Percentiles rank a stretch among this genome's conserved stretches.
These are phyloP conservation scores for Leccinum obscurum DNA, from an alignment of 768 basidiomycete genomes.

Conservation along the genomic window DNA sequence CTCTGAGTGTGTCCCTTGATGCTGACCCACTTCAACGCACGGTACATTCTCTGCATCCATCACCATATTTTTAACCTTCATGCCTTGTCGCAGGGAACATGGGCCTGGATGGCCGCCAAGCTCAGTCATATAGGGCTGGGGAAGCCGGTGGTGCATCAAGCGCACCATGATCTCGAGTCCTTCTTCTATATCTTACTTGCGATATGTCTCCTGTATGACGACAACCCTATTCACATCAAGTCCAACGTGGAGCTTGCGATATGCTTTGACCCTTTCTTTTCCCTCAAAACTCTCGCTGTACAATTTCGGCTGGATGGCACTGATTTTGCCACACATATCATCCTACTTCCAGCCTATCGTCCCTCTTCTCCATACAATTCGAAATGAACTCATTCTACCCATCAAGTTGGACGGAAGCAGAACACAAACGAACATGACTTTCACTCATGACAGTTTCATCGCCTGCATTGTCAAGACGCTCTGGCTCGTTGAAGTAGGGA, in stretches of 20 bases:
- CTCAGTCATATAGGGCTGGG: neutral
- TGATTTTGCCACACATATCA: neutral
- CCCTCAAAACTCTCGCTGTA: neutral
- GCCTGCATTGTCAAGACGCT: neutral
- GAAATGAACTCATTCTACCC: neutral
- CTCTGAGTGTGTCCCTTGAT: neutral
- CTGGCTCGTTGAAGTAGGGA: neutral
- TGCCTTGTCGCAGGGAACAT: neutral
- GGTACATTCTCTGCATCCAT: too few relatives aligned
- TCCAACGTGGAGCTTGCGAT: too few relatives aligned
- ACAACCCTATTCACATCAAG: neutral
- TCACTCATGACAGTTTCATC: neutral
- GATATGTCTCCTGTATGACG: constrained; percentile 6
- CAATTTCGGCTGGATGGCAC: constrained; percentile 5
- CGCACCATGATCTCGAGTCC: constrained; percentile 9
- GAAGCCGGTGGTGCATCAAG: neutral
- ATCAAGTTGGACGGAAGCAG: neutral
- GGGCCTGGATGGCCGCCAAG: constrained; percentile 10
- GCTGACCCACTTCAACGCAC: neutral
- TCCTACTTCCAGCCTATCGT: constrained; percentile 4
- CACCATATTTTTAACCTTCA: too few relatives aligned
- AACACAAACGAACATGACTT: neutral
- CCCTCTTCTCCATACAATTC: neutral
- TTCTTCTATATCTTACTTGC: constrained; percentile 13
- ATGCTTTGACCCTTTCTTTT: constrained; percentile 10